Evolutionary conservation across 164 flowering plant genomes (phyloP), one percentile per base, ranked within the genome.

Genomic region (Magnolia officinalis): DNA sequence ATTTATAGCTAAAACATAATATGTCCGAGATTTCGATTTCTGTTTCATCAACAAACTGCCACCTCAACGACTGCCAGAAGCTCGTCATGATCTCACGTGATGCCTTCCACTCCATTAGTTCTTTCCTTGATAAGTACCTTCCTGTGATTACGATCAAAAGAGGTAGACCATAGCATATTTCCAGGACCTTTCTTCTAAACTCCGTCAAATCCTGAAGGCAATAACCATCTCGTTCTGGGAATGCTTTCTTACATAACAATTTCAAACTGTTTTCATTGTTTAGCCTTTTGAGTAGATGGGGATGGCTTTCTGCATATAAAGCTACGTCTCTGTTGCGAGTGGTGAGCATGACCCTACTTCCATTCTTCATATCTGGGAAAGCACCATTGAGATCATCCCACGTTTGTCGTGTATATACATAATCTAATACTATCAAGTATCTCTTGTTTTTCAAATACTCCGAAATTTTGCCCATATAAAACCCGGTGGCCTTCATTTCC

Each of bases 311-410:
- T 13, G 71, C 75, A 50, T 5, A 1, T 18, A 16, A 29, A 29
- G 86, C 87, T 4, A 85, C 81, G 3, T 51, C 16, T 23, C 13
- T 76, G 2, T 70, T 66, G 2, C 87, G 87, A 31, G 84, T 82
- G 1, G 88, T 88, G 37, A 84, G 51, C 50, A 88, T 2, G 9
- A 87, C 72, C 78, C 78, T 79, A 72, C 88, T 85, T 20, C 82
- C 70, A 8, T 31, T 81, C 0, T 51, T 58, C 14, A 21, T 23
- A 37, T 76, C 69, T 0, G 83, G 88, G 11, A 85, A 83, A n/a
- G 82, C 84, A 11, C 10, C 23, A 66, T 75, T 73, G 16, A 83
- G 23, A 52, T 55, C 70, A 49, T 76, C 74, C 85, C 87, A 87
- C 3, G 77, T 80, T 13, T 77, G 75, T 1, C 2, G 29, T 0